Evolutionary conservation across 2,329 filamentous ascomycete genomes (phyloP).

Genomic region (Alternaria sp.): DNA sequence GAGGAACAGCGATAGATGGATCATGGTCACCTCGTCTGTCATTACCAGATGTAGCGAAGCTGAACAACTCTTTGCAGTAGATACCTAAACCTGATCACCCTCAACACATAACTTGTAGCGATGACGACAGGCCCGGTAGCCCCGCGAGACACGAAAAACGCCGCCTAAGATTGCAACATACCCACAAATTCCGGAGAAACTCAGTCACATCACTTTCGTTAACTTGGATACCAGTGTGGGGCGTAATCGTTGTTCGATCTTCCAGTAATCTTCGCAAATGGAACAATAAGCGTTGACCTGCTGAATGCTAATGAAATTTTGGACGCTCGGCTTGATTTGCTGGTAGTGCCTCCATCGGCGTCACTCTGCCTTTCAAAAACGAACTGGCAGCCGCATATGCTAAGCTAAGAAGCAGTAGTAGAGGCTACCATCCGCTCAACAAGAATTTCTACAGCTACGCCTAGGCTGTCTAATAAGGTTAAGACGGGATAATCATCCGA

Average conservation of each 20-base stretch:
- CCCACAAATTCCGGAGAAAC: background rate
- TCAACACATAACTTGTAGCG: background rate
- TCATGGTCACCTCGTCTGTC: background rate
- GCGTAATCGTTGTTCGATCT: background rate
- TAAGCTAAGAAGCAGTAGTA: background rate
- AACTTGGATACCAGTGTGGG: background rate
- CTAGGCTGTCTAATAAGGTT: conserved; percentile 3
- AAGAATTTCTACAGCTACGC: conserved; percentile 10
- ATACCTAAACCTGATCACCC: background rate
- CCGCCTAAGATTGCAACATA: conserved; percentile 1
- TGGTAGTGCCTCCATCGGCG: background rate
- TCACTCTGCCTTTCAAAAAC: background rate
- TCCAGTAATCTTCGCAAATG: background rate
- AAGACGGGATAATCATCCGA: background rate
- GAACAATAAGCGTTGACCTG: background rate
- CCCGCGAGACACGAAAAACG: background rate
- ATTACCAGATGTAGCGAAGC: background rate
- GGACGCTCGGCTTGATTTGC: background rate
- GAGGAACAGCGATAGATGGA: background rate
- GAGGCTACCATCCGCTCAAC: conserved; percentile 1
- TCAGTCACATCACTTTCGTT: background rate
- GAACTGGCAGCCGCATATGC: background rate
- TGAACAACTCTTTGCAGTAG: background rate
- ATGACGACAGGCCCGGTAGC: background rate
- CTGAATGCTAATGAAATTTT: background rate